Evolutionary conservation across 176 grass and related monocot species (phyloP).

Genomic region (Bolboschoenus planiculmis): DNA sequence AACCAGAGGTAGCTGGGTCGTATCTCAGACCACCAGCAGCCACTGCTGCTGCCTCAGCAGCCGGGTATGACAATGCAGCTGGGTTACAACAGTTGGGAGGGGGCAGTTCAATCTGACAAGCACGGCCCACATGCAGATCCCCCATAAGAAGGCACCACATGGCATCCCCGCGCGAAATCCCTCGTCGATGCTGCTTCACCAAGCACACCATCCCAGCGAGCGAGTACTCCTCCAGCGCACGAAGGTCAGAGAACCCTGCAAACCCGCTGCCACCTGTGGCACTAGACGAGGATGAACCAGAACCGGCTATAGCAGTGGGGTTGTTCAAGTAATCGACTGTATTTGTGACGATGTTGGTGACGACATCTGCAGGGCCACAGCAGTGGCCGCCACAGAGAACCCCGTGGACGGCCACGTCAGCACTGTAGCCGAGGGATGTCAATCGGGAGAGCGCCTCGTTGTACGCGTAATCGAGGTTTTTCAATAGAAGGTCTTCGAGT

Average conservation of each 20-base stretch:
- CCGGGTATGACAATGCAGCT: background rate
- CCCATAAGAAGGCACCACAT: constrained; percentile 95
- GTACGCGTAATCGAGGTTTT: constrained; percentile 70
- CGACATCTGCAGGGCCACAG: constrained; percentile 48
- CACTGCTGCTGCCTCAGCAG: background rate
- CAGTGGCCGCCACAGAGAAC: constrained; percentile 74
- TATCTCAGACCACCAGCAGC: constrained; percentile 13
- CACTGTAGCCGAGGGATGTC: constrained; percentile 43
- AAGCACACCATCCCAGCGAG: constrained; percentile 77
- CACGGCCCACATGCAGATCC: constrained; percentile 71
- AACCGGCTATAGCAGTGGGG: constrained; percentile 13
- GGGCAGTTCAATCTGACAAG: constrained; percentile 26
- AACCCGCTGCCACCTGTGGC: background rate
- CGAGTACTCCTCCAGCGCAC: constrained; percentile 82
- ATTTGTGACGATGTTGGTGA: constrained; percentile 79
- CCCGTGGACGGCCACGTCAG: constrained; percentile 64
- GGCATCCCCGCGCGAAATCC: constrained; percentile 69
- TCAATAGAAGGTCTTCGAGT: constrained; percentile 69
- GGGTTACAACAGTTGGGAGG: constrained; percentile 17
- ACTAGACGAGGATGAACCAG: background rate
- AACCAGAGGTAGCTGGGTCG: background rate
- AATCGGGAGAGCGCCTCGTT: constrained; percentile 60
- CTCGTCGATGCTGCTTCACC: constrained; percentile 58
- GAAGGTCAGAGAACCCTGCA: constrained; percentile 57
- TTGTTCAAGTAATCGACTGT: constrained; percentile 49